These are phyloP conservation scores for Zea luxurians DNA, from an alignment of 176 grass and related monocot genomes.

Conservation along the genomic window DNA sequence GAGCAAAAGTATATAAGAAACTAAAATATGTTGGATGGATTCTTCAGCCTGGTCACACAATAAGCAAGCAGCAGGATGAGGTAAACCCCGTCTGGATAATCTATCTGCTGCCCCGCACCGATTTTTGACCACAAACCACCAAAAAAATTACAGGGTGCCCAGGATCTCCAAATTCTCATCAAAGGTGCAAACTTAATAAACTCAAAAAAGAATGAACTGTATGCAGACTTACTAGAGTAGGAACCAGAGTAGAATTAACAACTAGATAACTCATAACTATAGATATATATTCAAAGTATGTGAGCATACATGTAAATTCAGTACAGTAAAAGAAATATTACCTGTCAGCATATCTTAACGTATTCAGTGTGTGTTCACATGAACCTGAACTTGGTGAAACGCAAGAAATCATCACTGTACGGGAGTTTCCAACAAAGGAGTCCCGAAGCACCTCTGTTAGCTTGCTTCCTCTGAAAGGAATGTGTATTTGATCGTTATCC, in stretches of 20 bases:
- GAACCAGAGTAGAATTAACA: conserved; percentile 3
- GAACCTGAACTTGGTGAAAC: conserved; percentile 70
- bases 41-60: too few relatives aligned
- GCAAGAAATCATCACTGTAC: conserved; percentile 82
- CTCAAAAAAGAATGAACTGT: background rate
- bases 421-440: conserved; percentile 75
- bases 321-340: conserved; percentile 32
- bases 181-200: background rate
- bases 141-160: background rate
- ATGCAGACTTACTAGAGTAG: background rate
- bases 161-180: background rate
- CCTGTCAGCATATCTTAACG: conserved; percentile 97
- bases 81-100: background rate
- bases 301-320: conserved; percentile 5
- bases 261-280: background rate
- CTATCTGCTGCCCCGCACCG: background rate
- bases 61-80: background rate
- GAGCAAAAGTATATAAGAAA: too few relatives aligned
- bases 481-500: conserved; percentile 83
- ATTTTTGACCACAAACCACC: background rate
- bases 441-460: conserved; percentile 81
- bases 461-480: conserved; percentile 89
- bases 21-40: too few relatives aligned
- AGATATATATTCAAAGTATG: conserved; percentile 10
- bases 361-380: conserved; percentile 85